Evolutionary conservation across 2,329 filamentous ascomycete genomes (phyloP).

Genomic region (Colletotrichum sp.): DNA sequence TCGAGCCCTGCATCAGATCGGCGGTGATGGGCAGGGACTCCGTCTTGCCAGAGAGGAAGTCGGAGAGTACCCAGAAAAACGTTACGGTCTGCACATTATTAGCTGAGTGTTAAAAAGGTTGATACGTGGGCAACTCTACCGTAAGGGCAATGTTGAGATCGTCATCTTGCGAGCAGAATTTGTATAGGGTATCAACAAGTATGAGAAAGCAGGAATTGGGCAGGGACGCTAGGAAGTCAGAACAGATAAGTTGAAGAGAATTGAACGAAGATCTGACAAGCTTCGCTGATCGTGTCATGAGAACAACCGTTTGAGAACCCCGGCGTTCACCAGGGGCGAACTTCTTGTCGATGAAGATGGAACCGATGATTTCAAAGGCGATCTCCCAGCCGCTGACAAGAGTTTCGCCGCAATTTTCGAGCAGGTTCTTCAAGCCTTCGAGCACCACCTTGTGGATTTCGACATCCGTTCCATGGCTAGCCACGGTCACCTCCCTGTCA

Average conservation of each 20-base stretch:
- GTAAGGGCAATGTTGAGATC: slow-evolving; percentile 96
- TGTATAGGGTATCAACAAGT: slow-evolving; percentile 85
- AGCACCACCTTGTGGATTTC: slow-evolving; percentile 83
- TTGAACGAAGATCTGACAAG: slow-evolving; percentile 87
- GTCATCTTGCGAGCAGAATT: slow-evolving; percentile 87
- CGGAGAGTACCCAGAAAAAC: slow-evolving; percentile 94
- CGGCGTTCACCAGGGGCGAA: slow-evolving; percentile 37
- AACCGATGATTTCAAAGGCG: slow-evolving; percentile 84
- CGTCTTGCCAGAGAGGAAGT: slow-evolving; percentile 74
- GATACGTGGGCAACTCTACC: slow-evolving; percentile 49
- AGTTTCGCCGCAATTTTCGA: slow-evolving; percentile 88
- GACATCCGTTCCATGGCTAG: slow-evolving; percentile 68
- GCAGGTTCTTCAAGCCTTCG: slow-evolving; percentile 79
- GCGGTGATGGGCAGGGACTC: slow-evolving; percentile 63
- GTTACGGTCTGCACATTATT: slow-evolving; percentile 72
- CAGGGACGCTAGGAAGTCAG: slow-evolving; percentile 83
- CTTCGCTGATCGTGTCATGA: slow-evolving; percentile 68
- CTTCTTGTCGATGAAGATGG: slow-evolving; percentile 68
- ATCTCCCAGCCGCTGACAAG: slow-evolving; percentile 85
- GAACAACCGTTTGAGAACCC: slow-evolving; percentile 32
- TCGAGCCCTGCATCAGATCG: slow-evolving; percentile 57
- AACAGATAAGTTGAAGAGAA: slow-evolving; percentile 90
- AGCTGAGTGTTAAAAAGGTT: slow-evolving; percentile 19
- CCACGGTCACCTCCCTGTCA: slow-evolving; percentile 58
- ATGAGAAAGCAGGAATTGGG: slow-evolving; percentile 75